Percentiles rank a stretch among this genome's conserved stretches.
phyloP scores from a whole-genome alignment of 805 yeast genomes.

The Suhomyces sp. region DNA sequence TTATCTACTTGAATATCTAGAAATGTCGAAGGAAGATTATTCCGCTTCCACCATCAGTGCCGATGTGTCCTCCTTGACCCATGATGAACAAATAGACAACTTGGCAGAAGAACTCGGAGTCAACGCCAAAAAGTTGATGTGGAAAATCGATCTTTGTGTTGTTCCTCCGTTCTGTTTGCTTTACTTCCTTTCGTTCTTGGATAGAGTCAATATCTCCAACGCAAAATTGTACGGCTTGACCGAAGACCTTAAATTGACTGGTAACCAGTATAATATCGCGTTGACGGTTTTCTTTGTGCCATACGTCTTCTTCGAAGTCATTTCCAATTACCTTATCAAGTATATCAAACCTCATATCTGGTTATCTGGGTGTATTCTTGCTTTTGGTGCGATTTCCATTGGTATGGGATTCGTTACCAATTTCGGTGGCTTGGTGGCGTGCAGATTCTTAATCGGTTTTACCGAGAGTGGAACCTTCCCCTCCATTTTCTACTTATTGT shows the following conservation, averaged over 20 bases:
- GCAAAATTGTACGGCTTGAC: slow-evolving; percentile 73
- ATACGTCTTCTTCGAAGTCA: slow-evolving; percentile 61
- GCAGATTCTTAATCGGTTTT: slow-evolving; percentile 65
- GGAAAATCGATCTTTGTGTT: slow-evolving; percentile 66
- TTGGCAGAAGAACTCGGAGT: slow-evolving; percentile 41
- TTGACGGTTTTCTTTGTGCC: slow-evolving; percentile 73
- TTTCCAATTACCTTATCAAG: slow-evolving; percentile 63
- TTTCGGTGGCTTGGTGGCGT: slow-evolving; percentile 58
- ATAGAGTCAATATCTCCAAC: slow-evolving; percentile 79
- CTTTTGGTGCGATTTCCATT: slow-evolving; percentile 63
- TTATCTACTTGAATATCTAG: too few relatives aligned
- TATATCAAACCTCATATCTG: slow-evolving; percentile 62
- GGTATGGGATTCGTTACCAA: slow-evolving; percentile 64
- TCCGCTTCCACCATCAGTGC: neutral
- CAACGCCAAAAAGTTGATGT: slow-evolving; percentile 54
- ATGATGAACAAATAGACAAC: slow-evolving; percentile 16
- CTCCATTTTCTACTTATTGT: slow-evolving; percentile 66
- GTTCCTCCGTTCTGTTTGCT: slow-evolving; percentile 76
- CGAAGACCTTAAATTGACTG: slow-evolving; percentile 50
- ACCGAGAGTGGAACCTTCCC: slow-evolving; percentile 76
- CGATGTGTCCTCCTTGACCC: neutral
- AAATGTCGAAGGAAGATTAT: slow-evolving; percentile 4
- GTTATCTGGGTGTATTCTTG: slow-evolving; percentile 56
- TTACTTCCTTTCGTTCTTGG: slow-evolving; percentile 75
- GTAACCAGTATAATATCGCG: slow-evolving; percentile 62